Evolutionary conservation across 768 basidiomycete genomes (phyloP), one percentile per base, ranked within the genome.

Genomic region (Leccinum arenicola): DNA sequence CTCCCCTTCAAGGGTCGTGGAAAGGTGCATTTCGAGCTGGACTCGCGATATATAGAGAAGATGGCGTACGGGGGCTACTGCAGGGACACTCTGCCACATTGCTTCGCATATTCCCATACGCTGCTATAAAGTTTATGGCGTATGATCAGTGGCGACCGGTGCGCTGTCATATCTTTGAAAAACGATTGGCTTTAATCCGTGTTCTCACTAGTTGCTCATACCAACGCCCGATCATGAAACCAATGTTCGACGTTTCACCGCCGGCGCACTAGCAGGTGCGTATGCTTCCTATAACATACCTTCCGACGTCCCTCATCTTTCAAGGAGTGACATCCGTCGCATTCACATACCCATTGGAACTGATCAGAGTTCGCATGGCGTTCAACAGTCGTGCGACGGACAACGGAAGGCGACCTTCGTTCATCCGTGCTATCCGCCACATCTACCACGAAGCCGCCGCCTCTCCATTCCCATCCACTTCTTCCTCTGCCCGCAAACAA

Each of bases 31-130:
- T 88, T 65, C 78, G 83, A 54, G 95, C 96, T 48, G 86, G 85
- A 29, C 78, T 76, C 43, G 79, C 84, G 60, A 96, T 99, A 62
- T 88, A 87, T 66, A 70, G 64, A 55, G 80, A 85, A 31, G 75
- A 73, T 51, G 97, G 97, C 3, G 59, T 87, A 12, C 80, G 88
- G 54, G 95, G 95, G 0, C 79, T 98, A 40, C 86, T 96, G 60
- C 95, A 97, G 79, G 97, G 97, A 7, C 97, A 99, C 73, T 95
- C 95, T 14, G 91, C 93, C 35, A 99, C 97, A 3, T 81, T 99
- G 52, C 75, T 97, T 50, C 87, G 97, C 58, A 89, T 98, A 67
- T 96, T 97, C 72, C 97, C 97, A 8, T 98, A 98, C 69, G 97
- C 97, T 29, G 93, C 88, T 60, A 91, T 98, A 74, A 97, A 95